A percentile compares a stretch with the other conserved stretches of the same genome.
Conservation (phyloP, 164 flowering plant genomes). For the Berberis vulgaris region DNA sequence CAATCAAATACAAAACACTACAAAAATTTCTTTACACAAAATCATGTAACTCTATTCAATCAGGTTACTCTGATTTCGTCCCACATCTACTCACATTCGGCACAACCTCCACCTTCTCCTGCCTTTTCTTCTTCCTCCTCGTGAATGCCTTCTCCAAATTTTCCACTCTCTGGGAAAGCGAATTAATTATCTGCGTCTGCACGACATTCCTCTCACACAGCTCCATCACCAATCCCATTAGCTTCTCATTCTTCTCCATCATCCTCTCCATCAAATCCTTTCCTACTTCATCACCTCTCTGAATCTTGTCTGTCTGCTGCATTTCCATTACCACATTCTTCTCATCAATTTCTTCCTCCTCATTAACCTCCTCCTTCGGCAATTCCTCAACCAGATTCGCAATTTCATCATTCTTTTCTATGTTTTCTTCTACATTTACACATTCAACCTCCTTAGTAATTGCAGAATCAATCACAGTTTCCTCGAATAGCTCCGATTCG, state of each 20-base stretch:
- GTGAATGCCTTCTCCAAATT: constrained; percentile 44
- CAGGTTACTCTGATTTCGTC: no score
- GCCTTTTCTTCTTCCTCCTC: constrained; percentile 29
- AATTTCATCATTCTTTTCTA: not conserved
- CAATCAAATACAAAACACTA: no score
- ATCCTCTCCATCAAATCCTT: constrained; percentile 34
- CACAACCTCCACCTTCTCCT: not conserved
- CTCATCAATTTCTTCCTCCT: not conserved
- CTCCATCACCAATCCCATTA: constrained; percentile 44
- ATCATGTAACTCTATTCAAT: no score
- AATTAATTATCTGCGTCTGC: constrained; percentile 36
- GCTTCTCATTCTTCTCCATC: constrained; percentile 41
- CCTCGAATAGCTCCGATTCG: not conserved
- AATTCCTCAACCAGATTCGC: not conserved
- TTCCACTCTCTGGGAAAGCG: constrained; percentile 49
- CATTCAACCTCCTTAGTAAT: not conserved
- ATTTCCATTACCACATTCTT: not conserved
- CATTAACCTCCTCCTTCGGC: not conserved
- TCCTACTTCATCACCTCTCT: constrained; percentile 3
- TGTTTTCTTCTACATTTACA: not conserved
- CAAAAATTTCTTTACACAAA: no score
- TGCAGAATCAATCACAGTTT: not conserved
- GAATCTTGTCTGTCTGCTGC: not conserved
- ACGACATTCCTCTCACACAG: constrained; percentile 36
- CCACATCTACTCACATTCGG: no score